A percentile compares a stretch with the other conserved stretches of the same genome.
These are phyloP conservation scores for Fusarium concolor DNA, from an alignment of 2,329 filamentous ascomycete species.

Conservation along the genomic window DNA sequence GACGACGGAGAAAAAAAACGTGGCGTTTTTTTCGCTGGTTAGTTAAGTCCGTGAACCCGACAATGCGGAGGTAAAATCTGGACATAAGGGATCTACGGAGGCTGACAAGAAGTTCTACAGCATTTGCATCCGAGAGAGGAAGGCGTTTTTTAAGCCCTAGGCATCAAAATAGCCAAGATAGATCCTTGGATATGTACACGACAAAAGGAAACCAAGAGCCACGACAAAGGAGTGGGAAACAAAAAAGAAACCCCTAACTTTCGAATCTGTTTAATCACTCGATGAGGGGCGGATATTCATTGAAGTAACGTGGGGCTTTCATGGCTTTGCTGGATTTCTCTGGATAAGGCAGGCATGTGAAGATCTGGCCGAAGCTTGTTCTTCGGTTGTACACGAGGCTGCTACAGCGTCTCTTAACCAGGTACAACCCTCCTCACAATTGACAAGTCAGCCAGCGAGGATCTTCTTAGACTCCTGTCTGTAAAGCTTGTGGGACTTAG, in stretches of 20 bases:
- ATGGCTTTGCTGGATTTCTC: constrained; percentile 12
- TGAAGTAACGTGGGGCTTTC: constrained; percentile 24
- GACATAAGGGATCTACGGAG: constrained; percentile 26
- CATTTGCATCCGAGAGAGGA: constrained; percentile 29
- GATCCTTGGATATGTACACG: too few species aligned
- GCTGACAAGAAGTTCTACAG: constrained; percentile 1
- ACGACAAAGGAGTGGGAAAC: not conserved
- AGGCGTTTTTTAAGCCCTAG: constrained; percentile 14
- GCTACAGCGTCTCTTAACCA: not conserved
- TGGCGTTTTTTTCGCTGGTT: constrained; percentile 39
- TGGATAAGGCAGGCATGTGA: constrained; percentile 25
- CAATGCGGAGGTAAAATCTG: constrained; percentile 28
- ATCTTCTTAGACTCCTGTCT: not conserved
- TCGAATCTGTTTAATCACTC: not conserved
- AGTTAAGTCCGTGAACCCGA: constrained; percentile 44
- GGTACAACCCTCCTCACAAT: not conserved
- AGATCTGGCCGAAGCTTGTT: constrained; percentile 34
- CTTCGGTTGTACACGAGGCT: constrained; percentile 4
- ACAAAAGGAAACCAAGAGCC: too few species aligned
- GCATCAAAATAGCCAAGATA: not conserved
- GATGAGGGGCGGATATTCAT: constrained; percentile 12
- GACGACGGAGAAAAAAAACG: constrained; percentile 6
- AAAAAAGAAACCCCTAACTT: not conserved
- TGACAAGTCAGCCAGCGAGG: not conserved
- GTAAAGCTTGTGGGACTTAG: too few species aligned